These are phyloP conservation scores for Coniosporium tulheliwenetii DNA, from an alignment of 2,329 filamentous ascomycete genomes.

Conservation along the genomic window DNA sequence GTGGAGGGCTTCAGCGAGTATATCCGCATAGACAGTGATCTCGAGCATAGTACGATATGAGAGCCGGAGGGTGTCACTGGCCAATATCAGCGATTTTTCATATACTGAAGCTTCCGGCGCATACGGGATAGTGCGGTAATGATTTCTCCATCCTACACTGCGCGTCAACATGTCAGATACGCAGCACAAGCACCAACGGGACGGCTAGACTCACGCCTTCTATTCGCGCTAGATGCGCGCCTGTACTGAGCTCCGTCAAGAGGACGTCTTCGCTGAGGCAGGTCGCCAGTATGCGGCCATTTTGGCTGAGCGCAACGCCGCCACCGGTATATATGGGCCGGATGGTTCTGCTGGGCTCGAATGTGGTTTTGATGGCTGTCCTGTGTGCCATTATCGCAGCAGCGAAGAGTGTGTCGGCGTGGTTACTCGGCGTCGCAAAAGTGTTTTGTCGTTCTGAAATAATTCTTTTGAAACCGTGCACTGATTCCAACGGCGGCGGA, in stretches of 20 bases:
- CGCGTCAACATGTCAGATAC: slow-evolving; percentile 23
- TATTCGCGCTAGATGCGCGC: slow-evolving; percentile 66
- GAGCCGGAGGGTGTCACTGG: slow-evolving; percentile 75
- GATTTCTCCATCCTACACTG: slow-evolving; percentile 40
- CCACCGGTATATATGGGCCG: slow-evolving; percentile 92
- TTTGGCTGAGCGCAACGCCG: slow-evolving; percentile 65
- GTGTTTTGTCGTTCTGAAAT: too few species aligned
- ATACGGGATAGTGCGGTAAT: slow-evolving; percentile 59
- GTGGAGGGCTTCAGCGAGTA: slow-evolving; percentile 53
- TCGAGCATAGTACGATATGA: slow-evolving; percentile 80
- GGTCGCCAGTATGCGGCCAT: slow-evolving; percentile 69
- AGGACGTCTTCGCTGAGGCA: slow-evolving; percentile 86
- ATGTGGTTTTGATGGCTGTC: slow-evolving; percentile 63
- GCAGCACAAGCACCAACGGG: slow-evolving; percentile 1
- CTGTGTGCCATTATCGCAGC: slow-evolving; percentile 33
- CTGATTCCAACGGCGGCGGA: too few species aligned
- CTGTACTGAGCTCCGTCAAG: slow-evolving; percentile 70
- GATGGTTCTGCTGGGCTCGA: slow-evolving; percentile 67
- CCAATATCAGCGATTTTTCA: slow-evolving; percentile 5
- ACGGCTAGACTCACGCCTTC: slow-evolving; percentile 57
- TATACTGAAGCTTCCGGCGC: slow-evolving; percentile 5
- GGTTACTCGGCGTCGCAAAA: too few species aligned
- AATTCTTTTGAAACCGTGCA: too few species aligned
- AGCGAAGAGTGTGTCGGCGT: background rate
- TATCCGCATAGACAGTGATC: slow-evolving; percentile 91